Evolutionary conservation across 1,139 yeast species (phyloP), one percentile per base, ranked within the genome.

Genomic region (Hyphopichia wangnamkhiaoensis): DNA sequence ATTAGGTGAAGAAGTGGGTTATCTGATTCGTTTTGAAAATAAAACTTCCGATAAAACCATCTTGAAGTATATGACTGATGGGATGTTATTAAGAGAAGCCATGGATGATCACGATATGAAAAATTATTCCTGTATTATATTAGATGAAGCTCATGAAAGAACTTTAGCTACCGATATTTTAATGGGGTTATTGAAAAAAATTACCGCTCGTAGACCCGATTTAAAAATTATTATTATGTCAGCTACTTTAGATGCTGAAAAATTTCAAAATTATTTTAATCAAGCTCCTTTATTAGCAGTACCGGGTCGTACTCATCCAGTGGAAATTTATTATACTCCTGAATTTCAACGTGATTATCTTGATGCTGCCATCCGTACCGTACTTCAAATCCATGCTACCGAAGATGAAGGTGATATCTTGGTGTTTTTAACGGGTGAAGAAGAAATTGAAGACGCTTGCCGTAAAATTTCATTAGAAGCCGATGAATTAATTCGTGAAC

Each of bases 91-190:
- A 51, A 79, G 98, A 57, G 98, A 93, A 65, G 98, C 98, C 26
- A 91, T 93, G 98, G 94, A 86, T 47, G 98, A 93, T 61, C 97
- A 90, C 50, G 78, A 83, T 45, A 73, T 93, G 58, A 68, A 71
- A 6, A 74, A 85, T 46, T 93, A 93, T 63, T 84, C 95, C 17
- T 91, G 96, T 57, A 86, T 93, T 45, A 90, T 93, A 50, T 72
- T 93, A 46, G 98, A 93, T 76, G 98, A 93, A 71, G 98, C 98
- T 39, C 98, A 93, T 71, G 98, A 93, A 67, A 83, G 98, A 61
- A 93, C 98, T 0, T 73, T 93, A 53, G 91, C 98, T 20, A 93
- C 98, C 0, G 98, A 93, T 78, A 93, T 93, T 43, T 72, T 93
- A 52, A 91, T 93, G 98, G 98, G 98, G 39, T 70, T 93, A 49